Conservation (phyloP, 23 red algal species). For the Chondrus crispus region DNA sequence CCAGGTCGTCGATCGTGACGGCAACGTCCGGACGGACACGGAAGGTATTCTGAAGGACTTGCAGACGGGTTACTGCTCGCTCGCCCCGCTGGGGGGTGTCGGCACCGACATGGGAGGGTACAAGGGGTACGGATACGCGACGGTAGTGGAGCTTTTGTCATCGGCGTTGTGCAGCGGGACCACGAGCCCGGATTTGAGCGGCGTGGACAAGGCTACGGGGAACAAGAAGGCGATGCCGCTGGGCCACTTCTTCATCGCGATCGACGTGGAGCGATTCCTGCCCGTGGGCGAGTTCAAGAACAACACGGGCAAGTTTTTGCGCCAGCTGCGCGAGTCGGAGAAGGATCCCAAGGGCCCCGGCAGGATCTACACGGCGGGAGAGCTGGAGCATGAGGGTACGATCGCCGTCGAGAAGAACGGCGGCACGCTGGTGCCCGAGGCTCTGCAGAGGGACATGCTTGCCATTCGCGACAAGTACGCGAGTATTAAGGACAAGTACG, state of each 20-base stretch:
- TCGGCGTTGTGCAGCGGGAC: slow-evolving; percentile 33
- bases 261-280: slow-evolving; percentile 60
- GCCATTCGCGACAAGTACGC: slow-evolving; percentile 38
- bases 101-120: slow-evolving; percentile 54
- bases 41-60: slow-evolving; percentile 60
- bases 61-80: slow-evolving; percentile 61
- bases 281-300: slow-evolving; percentile 31
- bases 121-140: slow-evolving; percentile 68
- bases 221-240: slow-evolving; percentile 51
- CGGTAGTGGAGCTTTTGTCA: slow-evolving; percentile 51
- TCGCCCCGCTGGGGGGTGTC: slow-evolving; percentile 60
- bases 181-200: slow-evolving; percentile 40
- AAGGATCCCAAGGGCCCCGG: slow-evolving; percentile 65
- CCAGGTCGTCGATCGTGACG: slow-evolving; percentile 61
- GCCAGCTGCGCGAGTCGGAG: slow-evolving; percentile 33
- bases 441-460: slow-evolving; percentile 68
- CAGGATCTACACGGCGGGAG: slow-evolving; percentile 55
- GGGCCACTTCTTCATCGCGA: slow-evolving; percentile 71
- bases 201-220: slow-evolving; percentile 66
- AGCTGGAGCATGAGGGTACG: slow-evolving; percentile 50
- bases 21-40: slow-evolving; percentile 64
- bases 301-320: slow-evolving; percentile 47
- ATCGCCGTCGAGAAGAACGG: slow-evolving; percentile 27
- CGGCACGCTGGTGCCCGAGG: slow-evolving; percentile 45
- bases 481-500: slow-evolving; percentile 34